A percentile compares a stretch with the other conserved stretches of the same genome.
Conservation (phyloP, 495 filamentous ascomycete genomes). For the Aspergillus biplanus region DNA sequence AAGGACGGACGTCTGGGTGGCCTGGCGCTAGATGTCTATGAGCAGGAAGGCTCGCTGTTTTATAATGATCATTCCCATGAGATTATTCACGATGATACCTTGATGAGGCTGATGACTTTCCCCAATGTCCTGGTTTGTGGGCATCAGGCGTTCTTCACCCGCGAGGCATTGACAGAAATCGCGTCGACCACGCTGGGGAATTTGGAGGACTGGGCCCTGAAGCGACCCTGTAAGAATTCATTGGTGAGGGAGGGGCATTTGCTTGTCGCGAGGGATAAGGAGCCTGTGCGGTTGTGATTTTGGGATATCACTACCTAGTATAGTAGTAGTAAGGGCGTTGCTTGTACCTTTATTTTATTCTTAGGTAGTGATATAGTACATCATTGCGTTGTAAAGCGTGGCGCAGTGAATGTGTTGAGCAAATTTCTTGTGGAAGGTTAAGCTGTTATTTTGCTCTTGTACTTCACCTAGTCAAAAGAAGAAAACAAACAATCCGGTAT, state of each 20-base stretch:
- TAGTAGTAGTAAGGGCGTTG: not conserved
- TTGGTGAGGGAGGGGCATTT: conserved; percentile 42
- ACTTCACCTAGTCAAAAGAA: too few species aligned
- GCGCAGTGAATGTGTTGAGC: too few species aligned
- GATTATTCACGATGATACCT: conserved; percentile 69
- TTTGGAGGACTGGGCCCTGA: conserved; percentile 38
- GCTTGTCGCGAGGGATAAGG: conserved; percentile 30
- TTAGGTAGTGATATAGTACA: not conserved
- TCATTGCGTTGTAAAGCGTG: too few species aligned
- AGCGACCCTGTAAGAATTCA: conserved; percentile 36
- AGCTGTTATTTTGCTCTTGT: too few species aligned
- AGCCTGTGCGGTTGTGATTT: conserved; percentile 38
- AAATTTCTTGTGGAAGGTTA: too few species aligned
- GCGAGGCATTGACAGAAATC: conserved; percentile 67
- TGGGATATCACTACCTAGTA: too few species aligned
- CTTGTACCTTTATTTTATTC: not conserved
- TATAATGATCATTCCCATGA: conserved; percentile 68
- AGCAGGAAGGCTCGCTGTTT: conserved; percentile 70
- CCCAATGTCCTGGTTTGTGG: conserved; percentile 70
- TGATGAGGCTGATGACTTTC: conserved; percentile 71
- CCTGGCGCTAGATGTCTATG: conserved; percentile 82
- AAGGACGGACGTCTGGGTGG: conserved; percentile 66
- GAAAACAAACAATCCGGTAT: too few species aligned
- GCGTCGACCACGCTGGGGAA: conserved; percentile 63
- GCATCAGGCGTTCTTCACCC: conserved; percentile 73